Evolutionary conservation across 202 grass and related monocot species (phyloP).

Genomic region (Setaria viridis): DNA sequence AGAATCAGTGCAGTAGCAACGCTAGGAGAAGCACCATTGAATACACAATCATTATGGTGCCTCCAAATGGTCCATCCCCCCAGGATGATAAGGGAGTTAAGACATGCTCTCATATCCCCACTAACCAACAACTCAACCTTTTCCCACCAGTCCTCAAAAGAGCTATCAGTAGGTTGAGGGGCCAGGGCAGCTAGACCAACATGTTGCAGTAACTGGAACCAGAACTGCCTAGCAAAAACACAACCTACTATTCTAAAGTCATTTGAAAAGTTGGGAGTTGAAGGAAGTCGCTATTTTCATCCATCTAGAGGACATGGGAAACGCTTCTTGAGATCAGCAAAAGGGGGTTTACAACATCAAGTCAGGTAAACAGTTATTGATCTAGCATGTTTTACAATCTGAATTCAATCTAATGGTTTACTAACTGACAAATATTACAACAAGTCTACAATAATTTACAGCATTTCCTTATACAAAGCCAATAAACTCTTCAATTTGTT

Average conservation of each 20-base stretch:
- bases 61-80: no score
- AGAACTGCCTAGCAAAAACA: no score
- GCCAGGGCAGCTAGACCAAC: no score
- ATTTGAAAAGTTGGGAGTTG: slow-evolving; percentile 20
- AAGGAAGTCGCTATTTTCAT: neutral
- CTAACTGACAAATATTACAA: neutral
- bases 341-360: neutral
- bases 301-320: neutral
- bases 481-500: neutral
- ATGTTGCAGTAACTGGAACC: no score
- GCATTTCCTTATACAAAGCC: slow-evolving; percentile 9
- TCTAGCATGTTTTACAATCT: slow-evolving; percentile 3
- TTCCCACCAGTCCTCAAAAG: no score
- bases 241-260: neutral
- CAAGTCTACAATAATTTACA: neutral
- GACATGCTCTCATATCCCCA: no score
- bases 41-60: no score
- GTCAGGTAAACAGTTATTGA: neutral
- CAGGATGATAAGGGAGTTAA: no score
- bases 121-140: no score
- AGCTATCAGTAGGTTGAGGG: no score
- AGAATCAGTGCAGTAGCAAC: no score
- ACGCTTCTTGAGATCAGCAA: neutral
- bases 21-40: no score
- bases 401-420: slow-evolving; percentile 3